These are phyloP conservation scores for Psilocybe sp. DNA, from an alignment of 768 basidiomycete genomes.

Conservation along the genomic window DNA sequence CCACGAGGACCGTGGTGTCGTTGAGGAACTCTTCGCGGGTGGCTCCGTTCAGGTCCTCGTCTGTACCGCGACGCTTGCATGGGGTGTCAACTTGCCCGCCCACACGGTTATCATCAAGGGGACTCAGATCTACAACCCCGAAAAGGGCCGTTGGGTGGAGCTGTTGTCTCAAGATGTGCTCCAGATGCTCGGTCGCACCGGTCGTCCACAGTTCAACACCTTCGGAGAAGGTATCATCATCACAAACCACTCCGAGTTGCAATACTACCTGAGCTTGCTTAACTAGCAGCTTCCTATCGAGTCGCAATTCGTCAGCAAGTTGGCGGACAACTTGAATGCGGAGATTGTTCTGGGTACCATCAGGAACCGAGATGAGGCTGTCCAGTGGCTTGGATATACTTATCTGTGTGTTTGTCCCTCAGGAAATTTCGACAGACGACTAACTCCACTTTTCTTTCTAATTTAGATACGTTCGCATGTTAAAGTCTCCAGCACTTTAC, in stretches of 20 bases:
- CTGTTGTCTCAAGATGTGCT: conserved; percentile 93
- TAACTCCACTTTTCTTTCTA: background rate
- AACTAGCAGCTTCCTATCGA: conserved; percentile 99
- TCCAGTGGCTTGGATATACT: conserved; percentile 95
- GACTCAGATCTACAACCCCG: conserved; percentile 98
- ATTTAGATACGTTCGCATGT: conserved; percentile 88
- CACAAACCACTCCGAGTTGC: conserved; percentile 94
- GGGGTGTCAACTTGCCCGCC: conserved; percentile 98
- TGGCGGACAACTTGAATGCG: conserved; percentile 95
- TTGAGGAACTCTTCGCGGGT: conserved; percentile 95
- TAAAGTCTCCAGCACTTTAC: conserved; percentile 85
- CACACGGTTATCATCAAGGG: conserved; percentile 99
- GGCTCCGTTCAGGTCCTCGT: conserved; percentile 92
- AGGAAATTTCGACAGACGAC: conserved; percentile 3
- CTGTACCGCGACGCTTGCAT: conserved; percentile 96
- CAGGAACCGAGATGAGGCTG: conserved; percentile 93
- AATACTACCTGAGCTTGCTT: conserved; percentile 92
- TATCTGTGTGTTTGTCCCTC: conserved; percentile 64
- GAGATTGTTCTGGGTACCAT: conserved; percentile 97
- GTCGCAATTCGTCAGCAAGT: conserved; percentile 85
- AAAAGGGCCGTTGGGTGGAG: conserved; percentile 97
- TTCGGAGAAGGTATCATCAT: conserved; percentile 98
- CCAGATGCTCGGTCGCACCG: conserved; percentile 98
- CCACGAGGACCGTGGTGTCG: conserved; percentile 83
- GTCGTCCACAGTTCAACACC: conserved; percentile 95